Evolutionary conservation across 352 stramenopile genomes (phyloP), one percentile per base, ranked within the genome.

Genomic region (Aphanomyces stellatus): DNA sequence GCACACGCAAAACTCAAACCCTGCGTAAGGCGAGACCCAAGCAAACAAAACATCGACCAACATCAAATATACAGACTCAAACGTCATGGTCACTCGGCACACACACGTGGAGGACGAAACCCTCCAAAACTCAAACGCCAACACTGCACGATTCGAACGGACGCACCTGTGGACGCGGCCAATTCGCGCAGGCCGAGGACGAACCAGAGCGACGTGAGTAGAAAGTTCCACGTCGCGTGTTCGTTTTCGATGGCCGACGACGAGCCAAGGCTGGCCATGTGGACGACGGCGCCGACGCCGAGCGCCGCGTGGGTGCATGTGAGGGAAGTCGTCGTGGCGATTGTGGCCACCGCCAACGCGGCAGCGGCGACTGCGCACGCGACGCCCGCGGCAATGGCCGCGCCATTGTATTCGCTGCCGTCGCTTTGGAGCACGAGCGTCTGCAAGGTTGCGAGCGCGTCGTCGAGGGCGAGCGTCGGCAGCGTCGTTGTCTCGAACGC

Each of bases 211-310:
- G 74, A 85, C 0, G 79, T 87, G 6, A 79, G 69, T 43, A 94
- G 64, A 71, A 93, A 92, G 63, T 93, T 94, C 5, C 69, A 70
- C 10, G 83, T 92, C 13, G 85, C 87, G 61, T 96, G 88, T 61
- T 96, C 88, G 65, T 96, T 96, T 60, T 96, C 88, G 34, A 96
- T 94, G 22, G 84, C 91, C 4, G 87, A 95, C 33, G 80, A 93
- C 1, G 85, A 93, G 0, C 82, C 83, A 22, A 93, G 69, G 33
- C 78, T 91, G 17, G 69, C 69, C 57, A 90, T 81, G 28, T 91
- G 80, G 13, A 84, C 34, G 13, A 80, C 31, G 19, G 51, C 72
- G 1, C 71, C 68, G 11, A 70, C 19, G 1, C 69, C 53, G 5
- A 75, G 56, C 17, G 72, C 53, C 0, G 48, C 15, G 30, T n/a